Base-by-base conservation (phyloP, 345 rosid species). In the Atalantia buxifolia region DNA sequence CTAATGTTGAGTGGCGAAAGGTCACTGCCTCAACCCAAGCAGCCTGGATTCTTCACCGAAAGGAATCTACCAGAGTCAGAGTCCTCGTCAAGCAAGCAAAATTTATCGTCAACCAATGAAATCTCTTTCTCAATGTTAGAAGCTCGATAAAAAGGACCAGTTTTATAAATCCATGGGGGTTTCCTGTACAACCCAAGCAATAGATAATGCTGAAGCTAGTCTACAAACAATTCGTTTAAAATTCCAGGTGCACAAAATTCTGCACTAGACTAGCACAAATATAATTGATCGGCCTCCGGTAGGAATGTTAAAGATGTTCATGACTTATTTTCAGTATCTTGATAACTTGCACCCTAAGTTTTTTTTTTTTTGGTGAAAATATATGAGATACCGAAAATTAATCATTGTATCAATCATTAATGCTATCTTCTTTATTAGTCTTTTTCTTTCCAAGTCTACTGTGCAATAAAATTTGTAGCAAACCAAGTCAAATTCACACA, bases 41-140 rank as follows among this genome's bases (percentile, higher is more conserved):
- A 77, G 53, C 84, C 84, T 21, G 79, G 84, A 9, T 78, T 78
- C 53, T 81, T 72, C 78, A 77, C 30, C 7, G 78, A 81, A 50
- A 74, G 81, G 42, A 75, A 78, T 67, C 18, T 61, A 22, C 30
- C 56, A 24, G 72, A 74, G 28, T 14, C 72, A 4, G 67, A 56
- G 18, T 77, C 76, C 38, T 81, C 84, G 55, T 55, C 81, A 21
- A 40, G 42, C 25, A 38, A 33, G 14, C 30, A 18, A 10, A 28
- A 48, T 30, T 7, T 9, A 25, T 45, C 25, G 27, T 31, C 78
- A n/a, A 19, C 71, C 24, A 81, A 66, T 62, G 76, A 77, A 45
- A 14, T 63, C 42, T 67, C 75, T 16, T 19, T 74, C 25, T 36
- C 67, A 25, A 7, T 38, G 76, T 7, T 68, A 50, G 76, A 73